Percentiles rank a stretch among this genome's conserved stretches.
These are phyloP conservation scores for maize (Zea mays) DNA, from an alignment of 176 grass and related monocot genomes.

Conservation along the genomic window Zm-B73-REFERENCE-NAM-5.0 NC_050103.1:13610501-13611000, in stretches of 20 bases:
- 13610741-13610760: background rate
- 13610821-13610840: background rate
- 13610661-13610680: too few relatives aligned
- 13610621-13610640: too few relatives aligned
- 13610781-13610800: background rate
- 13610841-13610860: background rate
- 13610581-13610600: too few relatives aligned
- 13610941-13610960: background rate
- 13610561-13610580: too few relatives aligned
- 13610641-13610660: too few relatives aligned
- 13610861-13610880: too few relatives aligned
- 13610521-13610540: too few relatives aligned
- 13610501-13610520: too few relatives aligned
- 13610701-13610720: background rate
- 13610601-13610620: too few relatives aligned
- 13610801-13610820: background rate
- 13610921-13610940: background rate
- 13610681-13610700: background rate
- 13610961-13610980: background rate
- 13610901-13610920: background rate
- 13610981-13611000: background rate
- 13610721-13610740: background rate
- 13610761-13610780: background rate
- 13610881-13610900: too few relatives aligned
- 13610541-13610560: too few relatives aligned